Conservation (phyloP, 768 basidiomycete species). For the Leucocoprinus leucothites region DNA sequence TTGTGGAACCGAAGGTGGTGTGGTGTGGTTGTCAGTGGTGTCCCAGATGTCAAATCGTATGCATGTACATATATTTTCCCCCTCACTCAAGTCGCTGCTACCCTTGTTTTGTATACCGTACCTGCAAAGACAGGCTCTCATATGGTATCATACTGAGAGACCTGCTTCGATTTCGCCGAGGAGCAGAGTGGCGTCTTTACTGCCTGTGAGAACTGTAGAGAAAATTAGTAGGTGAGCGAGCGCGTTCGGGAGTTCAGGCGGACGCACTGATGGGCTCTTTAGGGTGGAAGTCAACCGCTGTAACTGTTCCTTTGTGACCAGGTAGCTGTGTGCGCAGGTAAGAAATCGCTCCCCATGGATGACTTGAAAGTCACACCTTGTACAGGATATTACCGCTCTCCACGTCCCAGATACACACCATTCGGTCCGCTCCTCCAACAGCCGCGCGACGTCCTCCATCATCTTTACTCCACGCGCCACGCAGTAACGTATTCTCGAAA, state of each 20-base stretch:
- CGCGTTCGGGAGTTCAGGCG: background rate
- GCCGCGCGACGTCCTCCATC: constrained; percentile 81
- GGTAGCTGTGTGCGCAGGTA: constrained; percentile 54
- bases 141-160: constrained; percentile 33
- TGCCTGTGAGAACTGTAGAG: constrained; percentile 75
- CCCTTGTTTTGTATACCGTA: background rate
- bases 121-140: background rate
- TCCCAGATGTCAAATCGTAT: background rate
- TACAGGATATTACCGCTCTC: constrained; percentile 73
- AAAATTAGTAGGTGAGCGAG: constrained; percentile 1
- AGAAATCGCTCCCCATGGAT: background rate
- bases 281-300: constrained; percentile 94
- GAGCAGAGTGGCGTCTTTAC: constrained; percentile 91
- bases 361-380: constrained; percentile 50
- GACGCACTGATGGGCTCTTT: constrained; percentile 89
- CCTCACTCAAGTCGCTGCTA: background rate
- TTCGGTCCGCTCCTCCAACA: constrained; percentile 87
- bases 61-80: background rate
- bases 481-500: constrained; percentile 85
- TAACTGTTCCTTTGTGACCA: constrained; percentile 96
- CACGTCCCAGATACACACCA: constrained; percentile 85
- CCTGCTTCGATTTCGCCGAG: constrained; percentile 86
- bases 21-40: background rate
- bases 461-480: constrained; percentile 84
- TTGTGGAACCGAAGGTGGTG: background rate